phyloP scores from a whole-genome alignment of 176 grass and related monocot species.

The Cenchrus fungigraminus region DNA sequence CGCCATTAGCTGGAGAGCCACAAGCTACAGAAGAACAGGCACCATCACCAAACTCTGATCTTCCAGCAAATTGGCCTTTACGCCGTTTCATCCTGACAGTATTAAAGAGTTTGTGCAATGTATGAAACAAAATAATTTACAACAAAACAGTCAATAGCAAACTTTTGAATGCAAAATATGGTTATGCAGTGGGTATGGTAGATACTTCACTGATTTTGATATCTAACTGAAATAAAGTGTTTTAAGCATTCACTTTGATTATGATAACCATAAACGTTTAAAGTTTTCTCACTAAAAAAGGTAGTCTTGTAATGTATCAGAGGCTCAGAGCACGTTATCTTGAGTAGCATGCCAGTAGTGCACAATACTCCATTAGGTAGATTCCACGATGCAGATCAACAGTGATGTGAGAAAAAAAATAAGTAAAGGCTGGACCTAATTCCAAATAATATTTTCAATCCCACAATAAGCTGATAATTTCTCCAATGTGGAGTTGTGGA shows the following conservation, averaged over 20 bases:
- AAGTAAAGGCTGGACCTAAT: not conserved
- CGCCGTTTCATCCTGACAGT: conserved; percentile 59
- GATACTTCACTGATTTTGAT: conserved; percentile 18
- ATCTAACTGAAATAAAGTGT: conserved; percentile 27
- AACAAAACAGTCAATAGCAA: not conserved
- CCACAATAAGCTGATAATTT: conserved; percentile 5
- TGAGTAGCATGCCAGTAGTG: not conserved
- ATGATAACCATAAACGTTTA: not conserved
- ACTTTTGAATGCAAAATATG: conserved; percentile 10
- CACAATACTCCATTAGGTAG: not conserved
- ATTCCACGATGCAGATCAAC: not conserved
- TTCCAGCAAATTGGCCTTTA: conserved; percentile 70
- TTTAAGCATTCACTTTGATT: conserved; percentile 4
- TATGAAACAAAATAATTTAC: conserved; percentile 27
- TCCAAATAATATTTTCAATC: not conserved
- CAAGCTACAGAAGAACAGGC: conserved; percentile 50
- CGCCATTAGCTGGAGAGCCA: conserved; percentile 31
- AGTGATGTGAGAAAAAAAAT: conserved; percentile 3
- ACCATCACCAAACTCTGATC: conserved; percentile 50
- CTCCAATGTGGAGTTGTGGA: conserved; percentile 6
- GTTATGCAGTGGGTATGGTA: conserved; percentile 6
- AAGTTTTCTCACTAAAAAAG: not conserved
- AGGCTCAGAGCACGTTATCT: conserved; percentile 12
- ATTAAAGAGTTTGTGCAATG: conserved; percentile 15
- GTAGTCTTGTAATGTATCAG: conserved; percentile 1